Base-by-base conservation (phyloP, 2,329 filamentous ascomycete genomes). In the Emmonsia crescens region DNA sequence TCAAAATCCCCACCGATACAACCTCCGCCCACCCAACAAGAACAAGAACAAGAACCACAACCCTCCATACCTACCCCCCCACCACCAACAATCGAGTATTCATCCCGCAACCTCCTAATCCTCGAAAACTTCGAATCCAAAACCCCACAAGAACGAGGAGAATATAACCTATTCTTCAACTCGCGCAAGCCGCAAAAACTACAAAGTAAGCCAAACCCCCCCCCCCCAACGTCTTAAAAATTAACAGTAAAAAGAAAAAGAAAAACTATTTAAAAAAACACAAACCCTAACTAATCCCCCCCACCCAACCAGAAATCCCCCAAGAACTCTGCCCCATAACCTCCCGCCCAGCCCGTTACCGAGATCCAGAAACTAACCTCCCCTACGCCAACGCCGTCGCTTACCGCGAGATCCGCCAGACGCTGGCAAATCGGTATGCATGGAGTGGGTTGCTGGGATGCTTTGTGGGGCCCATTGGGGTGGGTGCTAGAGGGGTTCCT, bases 371-470 rank as follows among this genome's bases (percentile, higher is more conserved):
- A 67, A 97, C 93, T 0, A 89, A 89, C 0, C 80, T 97, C 19
- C 85, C 87, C 0, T 99, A 93, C 75, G 83, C 85, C 65, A 93
- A 93, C 71, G 79, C 85, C 51, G 83, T 87, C 64, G 92, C 91
- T 0, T 96, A 91, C 76, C 71, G 73, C 33, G 86, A 95, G 73
- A 88, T 97, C 54, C 87, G 89, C 69, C 84, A 87, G 61, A 81
- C 96, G 16, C 77, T 84, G 59, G 82, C 80, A 1, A 88, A 90
- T 51, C 85, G 89, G 52, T 92, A 91, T 73, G 84, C 84, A 62
- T 99, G 90, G 89, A 96, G 91, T 72, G 80, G 80, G 36, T 79
- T 94, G 67, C 75, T 96, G 36, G 91, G 89, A 5, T 89, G 87
- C 19, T 99, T 92, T 83, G 87, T 93, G 4, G 93, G 93, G 0